phyloP scores from a whole-genome alignment of 257 asterid species.

The Paulownia fortunei region DNA sequence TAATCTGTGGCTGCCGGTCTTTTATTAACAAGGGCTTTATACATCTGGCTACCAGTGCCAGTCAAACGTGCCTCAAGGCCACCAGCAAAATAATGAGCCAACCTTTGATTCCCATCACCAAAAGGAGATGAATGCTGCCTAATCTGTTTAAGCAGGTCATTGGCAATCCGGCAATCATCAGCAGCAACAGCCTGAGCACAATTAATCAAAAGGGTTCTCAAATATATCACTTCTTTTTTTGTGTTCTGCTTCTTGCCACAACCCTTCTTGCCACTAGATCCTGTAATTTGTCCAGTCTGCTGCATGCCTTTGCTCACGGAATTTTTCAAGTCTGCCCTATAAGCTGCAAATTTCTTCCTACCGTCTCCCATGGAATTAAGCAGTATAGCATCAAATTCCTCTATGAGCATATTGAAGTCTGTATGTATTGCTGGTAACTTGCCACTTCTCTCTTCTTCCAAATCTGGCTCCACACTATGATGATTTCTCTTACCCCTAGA shows the following conservation, averaged over 20 bases:
- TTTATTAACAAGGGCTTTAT: slow-evolving; percentile 39
- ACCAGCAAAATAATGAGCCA: slow-evolving; percentile 51
- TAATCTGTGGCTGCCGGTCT: slow-evolving; percentile 44
- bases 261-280: too few relatives aligned
- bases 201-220: too few relatives aligned
- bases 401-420: slow-evolving; percentile 41
- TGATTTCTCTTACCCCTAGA: slow-evolving; percentile 43
- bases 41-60: slow-evolving; percentile 52
- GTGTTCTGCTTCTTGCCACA: too few relatives aligned
- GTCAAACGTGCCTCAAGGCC: slow-evolving; percentile 59
- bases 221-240: too few relatives aligned
- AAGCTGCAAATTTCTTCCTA: slow-evolving; percentile 39
- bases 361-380: slow-evolving; percentile 43
- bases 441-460: slow-evolving; percentile 50
- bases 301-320: too few relatives aligned
- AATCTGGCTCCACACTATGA: slow-evolving; percentile 35
- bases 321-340: slow-evolving; percentile 34
- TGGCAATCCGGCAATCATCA: too few relatives aligned
- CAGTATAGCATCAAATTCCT: too few relatives aligned
- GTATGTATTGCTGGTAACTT: slow-evolving; percentile 41
- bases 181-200: too few relatives aligned
- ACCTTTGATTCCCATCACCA: too few relatives aligned
- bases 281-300: too few relatives aligned
- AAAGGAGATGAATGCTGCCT: too few relatives aligned
- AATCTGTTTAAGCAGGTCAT: too few relatives aligned